Base-by-base conservation (phyloP, 139 green algal genomes). In the Zygnema circumcarinatum region DNA sequence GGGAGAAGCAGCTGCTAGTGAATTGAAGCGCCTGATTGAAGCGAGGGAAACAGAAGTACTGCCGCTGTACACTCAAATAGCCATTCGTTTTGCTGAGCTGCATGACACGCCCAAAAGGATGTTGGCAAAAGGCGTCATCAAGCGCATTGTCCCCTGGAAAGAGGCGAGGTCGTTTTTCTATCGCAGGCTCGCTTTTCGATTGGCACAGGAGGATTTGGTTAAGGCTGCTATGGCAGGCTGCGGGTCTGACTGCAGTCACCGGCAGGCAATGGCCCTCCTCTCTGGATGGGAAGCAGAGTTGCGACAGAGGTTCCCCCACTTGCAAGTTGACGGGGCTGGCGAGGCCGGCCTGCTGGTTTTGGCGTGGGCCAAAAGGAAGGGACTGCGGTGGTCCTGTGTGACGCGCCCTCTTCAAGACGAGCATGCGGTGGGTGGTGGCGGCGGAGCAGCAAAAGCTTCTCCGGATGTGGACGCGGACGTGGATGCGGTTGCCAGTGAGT, bases 41-140 rank as follows among this genome's bases (percentile, higher is more conserved):
- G 54, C 52, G 38, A 35, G 79, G 29, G 38, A 81, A 2, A 84
- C 2, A 38, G 67, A 22, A 21, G 29, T 81, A n/a, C 54, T 99
- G 93, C 96, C 95, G 25, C 72, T 86, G 78, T 99, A 99, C 89
- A 92, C 92, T 67, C 93, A 96, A 87, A 87, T 86, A 20, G 91
- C 92, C 0, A 42, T 90, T 40, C 74, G 74, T 2, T 99, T 99
- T 94, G 97, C 97, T 1, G 96, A 98, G 90, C 96, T 99, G 94
- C 97, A 99, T 89, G 97, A 99, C 94, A 98, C 95, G 22, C 95
- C 96, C 0, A 88, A 93, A 39, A 94, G 97, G 88, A 98, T 99
- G 97, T 82, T 94, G 42, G 95, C 95, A 81, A 98, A 95, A 92
- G 96, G 96, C 40, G 95, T 97, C 52, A 91, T 99, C 36, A 82